Base-by-base conservation (phyloP, 2,329 filamentous ascomycete genomes). In the Alternaria consortialis region DNA sequence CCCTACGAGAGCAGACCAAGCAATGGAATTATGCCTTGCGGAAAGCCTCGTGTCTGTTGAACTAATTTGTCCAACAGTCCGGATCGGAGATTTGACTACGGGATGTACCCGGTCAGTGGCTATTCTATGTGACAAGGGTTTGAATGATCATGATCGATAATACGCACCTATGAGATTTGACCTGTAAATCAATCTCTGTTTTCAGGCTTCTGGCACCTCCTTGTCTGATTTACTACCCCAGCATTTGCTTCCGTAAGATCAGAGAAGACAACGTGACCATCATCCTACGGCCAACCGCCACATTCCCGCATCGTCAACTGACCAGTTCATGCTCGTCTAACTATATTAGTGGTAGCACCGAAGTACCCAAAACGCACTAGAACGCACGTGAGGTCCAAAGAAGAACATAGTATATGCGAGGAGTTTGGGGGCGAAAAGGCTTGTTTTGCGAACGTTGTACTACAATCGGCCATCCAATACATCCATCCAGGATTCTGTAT, bases 381-480 rank as follows among this genome's bases (percentile, higher is more conserved):
- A 53, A 58, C 27, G 53, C 46, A 56, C 53, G 54, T 53, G 58
- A 53, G 58, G 56, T 57, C 47, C 31, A 46, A 60, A 63, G 34
- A 50, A 53, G 29, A 56, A 46, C 25, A 55, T 25, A 32, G n/a
- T 55, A 47, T 46, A 42, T 58, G 65, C 55, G 58, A 63, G 65
- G 63, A 53, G 27, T 48, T 66, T 63, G 65, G 67, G 65, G 65
- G 62, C 65, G 56, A 56, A 51, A 62, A 64, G 57, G 65, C 58
- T 65, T 62, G 60, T 54, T 31, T 55, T 40, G 44, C 53, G 47
- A 54, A 56, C 58, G 39, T 56, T 42, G 61, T 60, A 29, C 43
- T 42, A 48, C 29, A 53, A 47, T 56, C 31, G 15, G 46, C 46
- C 31, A 15, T 23, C 6, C 37, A 23, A 15, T 9, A 32, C 17